phyloP scores from a whole-genome alignment of 129 eudicot genomes.

The Chrysanthemum makinoi region DNA sequence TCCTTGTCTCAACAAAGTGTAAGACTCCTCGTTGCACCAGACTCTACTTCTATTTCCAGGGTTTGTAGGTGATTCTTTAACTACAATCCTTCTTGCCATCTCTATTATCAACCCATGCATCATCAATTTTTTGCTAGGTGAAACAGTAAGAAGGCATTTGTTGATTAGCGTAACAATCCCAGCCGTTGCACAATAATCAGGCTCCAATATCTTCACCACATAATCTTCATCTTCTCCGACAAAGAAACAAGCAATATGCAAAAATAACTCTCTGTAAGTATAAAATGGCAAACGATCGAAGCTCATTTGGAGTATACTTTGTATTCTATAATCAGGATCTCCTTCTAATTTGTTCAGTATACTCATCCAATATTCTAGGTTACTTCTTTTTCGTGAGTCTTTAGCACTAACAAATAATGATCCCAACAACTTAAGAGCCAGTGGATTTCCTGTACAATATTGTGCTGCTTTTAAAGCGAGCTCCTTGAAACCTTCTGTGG shows the following conservation, averaged over 20 bases:
- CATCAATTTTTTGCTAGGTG: slow-evolving; percentile 23
- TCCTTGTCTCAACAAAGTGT: slow-evolving; percentile 1
- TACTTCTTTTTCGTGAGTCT: slow-evolving; percentile 31
- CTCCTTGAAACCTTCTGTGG: slow-evolving; percentile 33
- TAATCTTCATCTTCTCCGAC: slow-evolving; percentile 31
- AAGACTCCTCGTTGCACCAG: slow-evolving; percentile 25
- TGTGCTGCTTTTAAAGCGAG: slow-evolving; percentile 21
- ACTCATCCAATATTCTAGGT: slow-evolving; percentile 33
- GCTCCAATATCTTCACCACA: slow-evolving; percentile 26
- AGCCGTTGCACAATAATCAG: slow-evolving; percentile 10
- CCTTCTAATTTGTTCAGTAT: slow-evolving; percentile 24
- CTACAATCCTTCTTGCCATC: slow-evolving; percentile 27
- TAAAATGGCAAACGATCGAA: background rate
- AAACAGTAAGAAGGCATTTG: slow-evolving; percentile 26
- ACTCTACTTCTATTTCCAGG: slow-evolving; percentile 27
- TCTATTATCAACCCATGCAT: slow-evolving; percentile 30
- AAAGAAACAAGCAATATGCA: slow-evolving; percentile 47
- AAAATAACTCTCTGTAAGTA: slow-evolving; percentile 27
- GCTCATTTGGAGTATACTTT: slow-evolving; percentile 2
- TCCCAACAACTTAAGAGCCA: slow-evolving; percentile 36
- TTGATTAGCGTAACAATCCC: slow-evolving; percentile 22
- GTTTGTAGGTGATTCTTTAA: slow-evolving; percentile 16
- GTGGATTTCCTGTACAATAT: slow-evolving; percentile 36
- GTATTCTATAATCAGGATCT: slow-evolving; percentile 16
- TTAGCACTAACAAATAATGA: slow-evolving; percentile 25